A percentile compares a stretch with the other conserved stretches of the same genome.
Evolutionary conservation across 2,329 filamentous ascomycete genomes (phyloP).

Genomic region (Aspergillus clavatus): DNA sequence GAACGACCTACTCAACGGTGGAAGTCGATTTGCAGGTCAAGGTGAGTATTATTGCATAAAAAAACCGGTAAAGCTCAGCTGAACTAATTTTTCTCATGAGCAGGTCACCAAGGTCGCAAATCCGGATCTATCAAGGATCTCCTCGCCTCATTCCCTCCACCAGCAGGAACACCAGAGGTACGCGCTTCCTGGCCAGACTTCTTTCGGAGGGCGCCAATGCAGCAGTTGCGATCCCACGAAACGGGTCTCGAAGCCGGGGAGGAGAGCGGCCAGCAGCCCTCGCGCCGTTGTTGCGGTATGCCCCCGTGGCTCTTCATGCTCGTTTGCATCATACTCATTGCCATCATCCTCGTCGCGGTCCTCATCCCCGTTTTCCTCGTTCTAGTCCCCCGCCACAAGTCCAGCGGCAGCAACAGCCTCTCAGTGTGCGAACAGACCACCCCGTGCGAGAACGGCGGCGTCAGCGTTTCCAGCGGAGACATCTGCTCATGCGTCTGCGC

Average conservation of each 20-base stretch:
- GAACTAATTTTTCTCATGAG: constrained; percentile 1
- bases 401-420: constrained; percentile 35
- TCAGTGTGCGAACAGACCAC: constrained; percentile 55
- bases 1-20: constrained; percentile 42
- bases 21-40: constrained; percentile 24
- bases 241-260: constrained; percentile 16
- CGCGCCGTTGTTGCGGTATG: constrained; percentile 75
- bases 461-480: constrained; percentile 62
- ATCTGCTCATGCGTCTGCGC: constrained; percentile 82
- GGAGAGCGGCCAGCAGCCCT: constrained; percentile 23
- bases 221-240: constrained; percentile 27
- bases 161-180: constrained; percentile 47
- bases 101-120: constrained; percentile 29
- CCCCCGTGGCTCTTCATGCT: constrained; percentile 73
- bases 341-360: constrained; percentile 74
- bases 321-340: constrained; percentile 59
- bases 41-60: constrained; percentile 18
- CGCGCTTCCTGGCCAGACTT: constrained; percentile 37
- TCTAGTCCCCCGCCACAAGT: constrained; percentile 50
- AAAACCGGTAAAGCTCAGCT: background rate
- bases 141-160: constrained; percentile 60
- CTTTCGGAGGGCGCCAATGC: constrained; percentile 32
- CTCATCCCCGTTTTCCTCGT: constrained; percentile 69
- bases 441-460: constrained; percentile 74
- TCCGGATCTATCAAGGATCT: constrained; percentile 60